phyloP scores from a whole-genome alignment of 2,329 filamentous ascomycete species.

The Didymosphaeria variabile region DNA sequence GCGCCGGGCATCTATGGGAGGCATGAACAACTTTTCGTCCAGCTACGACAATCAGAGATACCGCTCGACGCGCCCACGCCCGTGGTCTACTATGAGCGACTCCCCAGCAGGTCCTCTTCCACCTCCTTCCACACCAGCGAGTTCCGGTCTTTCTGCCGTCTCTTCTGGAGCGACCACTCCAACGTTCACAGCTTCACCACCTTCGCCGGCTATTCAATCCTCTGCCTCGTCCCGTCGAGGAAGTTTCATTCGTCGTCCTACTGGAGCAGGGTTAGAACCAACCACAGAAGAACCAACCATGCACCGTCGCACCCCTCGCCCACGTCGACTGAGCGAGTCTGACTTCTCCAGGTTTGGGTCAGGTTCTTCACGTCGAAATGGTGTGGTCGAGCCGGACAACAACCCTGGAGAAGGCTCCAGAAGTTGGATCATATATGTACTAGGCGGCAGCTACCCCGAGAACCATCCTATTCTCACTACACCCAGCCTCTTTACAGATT shows the following conservation, averaged over 20 bases:
- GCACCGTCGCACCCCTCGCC: conserved; percentile 55
- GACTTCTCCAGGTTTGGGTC: conserved; percentile 69
- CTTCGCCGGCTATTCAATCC: conserved; percentile 47
- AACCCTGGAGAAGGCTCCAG: conserved; percentile 67
- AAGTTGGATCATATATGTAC: conserved; percentile 77
- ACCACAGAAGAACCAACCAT: conserved; percentile 53
- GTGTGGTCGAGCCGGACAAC: conserved; percentile 66
- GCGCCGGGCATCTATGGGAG: conserved; percentile 64
- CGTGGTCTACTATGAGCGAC: conserved; percentile 60
- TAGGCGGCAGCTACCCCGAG: conserved; percentile 74
- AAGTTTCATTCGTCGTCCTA: conserved; percentile 50
- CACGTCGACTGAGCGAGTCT: conserved; percentile 67
- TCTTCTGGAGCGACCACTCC: conserved; percentile 61
- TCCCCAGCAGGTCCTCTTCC: conserved; percentile 67
- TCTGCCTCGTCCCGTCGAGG: conserved; percentile 49
- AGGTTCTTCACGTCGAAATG: conserved; percentile 69
- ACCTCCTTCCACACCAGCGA: conserved; percentile 71
- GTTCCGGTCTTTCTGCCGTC: conserved; percentile 63
- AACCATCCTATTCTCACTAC: conserved; percentile 76
- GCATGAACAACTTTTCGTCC: conserved; percentile 58
- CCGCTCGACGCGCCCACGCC: conserved; percentile 53
- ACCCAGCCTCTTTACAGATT: conserved; percentile 74
- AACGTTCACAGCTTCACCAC: conserved; percentile 40
- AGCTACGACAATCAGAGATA: conserved; percentile 63
- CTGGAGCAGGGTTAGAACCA: conserved; percentile 54